phyloP scores from a whole-genome alignment of 2,329 filamentous ascomycete species.

The Colletotrichum simmondsii region DNA sequence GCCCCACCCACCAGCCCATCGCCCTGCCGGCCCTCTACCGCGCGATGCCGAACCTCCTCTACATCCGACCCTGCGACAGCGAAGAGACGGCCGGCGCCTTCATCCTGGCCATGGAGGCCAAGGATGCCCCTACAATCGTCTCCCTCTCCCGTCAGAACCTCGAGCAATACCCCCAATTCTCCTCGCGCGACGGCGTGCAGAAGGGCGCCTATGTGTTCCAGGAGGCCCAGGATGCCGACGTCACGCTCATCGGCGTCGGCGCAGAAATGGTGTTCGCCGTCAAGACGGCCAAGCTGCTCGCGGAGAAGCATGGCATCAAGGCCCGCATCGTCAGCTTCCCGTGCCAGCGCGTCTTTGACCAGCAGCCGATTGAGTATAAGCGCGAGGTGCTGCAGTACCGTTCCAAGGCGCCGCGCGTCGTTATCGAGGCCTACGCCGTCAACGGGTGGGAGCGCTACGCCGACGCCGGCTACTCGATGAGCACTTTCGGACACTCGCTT shows the following conservation, averaged over 20 bases:
- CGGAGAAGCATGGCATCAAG: constrained; percentile 48
- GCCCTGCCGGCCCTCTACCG: constrained; percentile 67
- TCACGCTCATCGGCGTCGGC: constrained; percentile 55
- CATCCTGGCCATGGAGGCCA: constrained; percentile 55
- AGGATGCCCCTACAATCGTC: constrained; percentile 56
- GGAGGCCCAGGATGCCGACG: constrained; percentile 54
- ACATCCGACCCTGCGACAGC: constrained; percentile 68
- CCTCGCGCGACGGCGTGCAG: constrained; percentile 56
- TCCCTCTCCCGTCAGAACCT: constrained; percentile 58
- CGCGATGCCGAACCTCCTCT: constrained; percentile 71
- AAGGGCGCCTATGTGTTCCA: constrained; percentile 58
- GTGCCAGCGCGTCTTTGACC: constrained; percentile 55
- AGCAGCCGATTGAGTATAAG: constrained; percentile 55
- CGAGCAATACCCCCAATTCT: constrained; percentile 51
- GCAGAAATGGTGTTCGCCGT: constrained; percentile 48
- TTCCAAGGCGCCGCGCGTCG: constrained; percentile 58
- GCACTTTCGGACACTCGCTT: constrained; percentile 65
- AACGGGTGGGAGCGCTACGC: constrained; percentile 72
- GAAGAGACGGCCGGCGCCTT: constrained; percentile 69
- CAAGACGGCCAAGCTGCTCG: constrained; percentile 49
- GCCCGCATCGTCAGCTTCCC: constrained; percentile 57
- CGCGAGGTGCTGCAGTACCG: constrained; percentile 55
- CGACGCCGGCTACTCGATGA: constrained; percentile 65
- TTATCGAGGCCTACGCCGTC: constrained; percentile 69
- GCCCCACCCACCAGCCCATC: constrained; percentile 72